A percentile compares a stretch with the other conserved stretches of the same genome.
phyloP scores from a whole-genome alignment of 2,329 filamentous ascomycete species.

The Phialemonium atrogriseum region DNA sequence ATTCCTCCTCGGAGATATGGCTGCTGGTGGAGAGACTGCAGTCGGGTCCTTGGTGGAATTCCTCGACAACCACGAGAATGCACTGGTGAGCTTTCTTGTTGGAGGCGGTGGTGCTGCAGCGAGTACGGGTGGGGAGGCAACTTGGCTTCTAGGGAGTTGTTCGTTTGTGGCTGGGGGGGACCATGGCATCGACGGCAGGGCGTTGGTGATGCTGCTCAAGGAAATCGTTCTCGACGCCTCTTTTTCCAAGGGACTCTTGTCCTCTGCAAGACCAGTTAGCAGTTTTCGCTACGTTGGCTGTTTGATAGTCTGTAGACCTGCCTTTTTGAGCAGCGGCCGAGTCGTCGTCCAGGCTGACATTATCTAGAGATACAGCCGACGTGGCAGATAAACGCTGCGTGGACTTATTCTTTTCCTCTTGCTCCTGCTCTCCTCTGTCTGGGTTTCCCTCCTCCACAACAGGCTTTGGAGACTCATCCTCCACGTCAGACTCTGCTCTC shows the following conservation, averaged over 20 bases:
- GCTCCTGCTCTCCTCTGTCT: constrained; percentile 19
- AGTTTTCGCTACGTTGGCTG: background rate
- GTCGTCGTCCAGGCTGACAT: constrained; percentile 62
- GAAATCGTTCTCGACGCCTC: constrained; percentile 48
- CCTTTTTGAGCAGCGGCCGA: constrained; percentile 17
- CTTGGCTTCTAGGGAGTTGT: constrained; percentile 36
- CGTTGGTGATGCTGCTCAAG: constrained; percentile 62
- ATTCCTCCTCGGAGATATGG: constrained; percentile 52
- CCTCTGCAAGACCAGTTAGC: constrained; percentile 9
- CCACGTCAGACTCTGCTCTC: constrained; percentile 12
- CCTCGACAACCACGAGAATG: constrained; percentile 78
- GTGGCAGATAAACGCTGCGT: constrained; percentile 30
- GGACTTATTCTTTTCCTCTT: constrained; percentile 24
- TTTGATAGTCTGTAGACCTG: constrained; percentile 3
- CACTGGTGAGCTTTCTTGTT: constrained; percentile 70
- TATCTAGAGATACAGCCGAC: constrained; percentile 37
- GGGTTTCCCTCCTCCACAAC: background rate
- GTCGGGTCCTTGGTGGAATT: constrained; percentile 52
- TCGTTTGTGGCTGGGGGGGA: constrained; percentile 45
- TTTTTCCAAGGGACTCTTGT: constrained; percentile 16
- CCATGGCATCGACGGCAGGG: constrained; percentile 67
- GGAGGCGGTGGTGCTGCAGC: constrained; percentile 26
- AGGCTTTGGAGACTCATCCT: constrained; percentile 3
- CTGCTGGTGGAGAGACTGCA: constrained; percentile 43
- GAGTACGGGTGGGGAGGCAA: constrained; percentile 29